A percentile compares a stretch with the other conserved stretches of the same genome.
phyloP scores from a whole-genome alignment of 176 grass and related monocot species.

The Rhynchospora breviuscula region DNA sequence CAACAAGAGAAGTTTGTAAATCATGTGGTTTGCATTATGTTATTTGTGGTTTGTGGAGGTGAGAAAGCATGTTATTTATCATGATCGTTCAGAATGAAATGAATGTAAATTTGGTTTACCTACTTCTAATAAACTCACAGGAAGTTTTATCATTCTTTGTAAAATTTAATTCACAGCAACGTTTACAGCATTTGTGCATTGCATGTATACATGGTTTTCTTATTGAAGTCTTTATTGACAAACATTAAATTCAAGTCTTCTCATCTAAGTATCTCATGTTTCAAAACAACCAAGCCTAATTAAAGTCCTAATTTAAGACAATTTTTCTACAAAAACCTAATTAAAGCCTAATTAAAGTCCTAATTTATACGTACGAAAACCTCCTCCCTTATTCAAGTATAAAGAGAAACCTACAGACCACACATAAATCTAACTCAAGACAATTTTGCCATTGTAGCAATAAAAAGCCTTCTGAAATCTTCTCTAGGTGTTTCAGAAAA shows the following conservation, averaged over 20 bases:
- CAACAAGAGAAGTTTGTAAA: neutral
- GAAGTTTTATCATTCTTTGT: slow-evolving; percentile 1
- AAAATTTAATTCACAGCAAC: neutral
- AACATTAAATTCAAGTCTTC: neutral
- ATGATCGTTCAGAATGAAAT: neutral
- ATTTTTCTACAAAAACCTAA: no score
- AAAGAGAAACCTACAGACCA: neutral
- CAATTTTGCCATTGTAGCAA: neutral
- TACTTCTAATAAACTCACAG: neutral
- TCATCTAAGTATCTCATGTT: neutral
- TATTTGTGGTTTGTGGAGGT: neutral
- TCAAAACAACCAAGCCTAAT: neutral
- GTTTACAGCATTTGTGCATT: slow-evolving; percentile 4
- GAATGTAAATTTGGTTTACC: slow-evolving; percentile 2
- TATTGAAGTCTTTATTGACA: neutral
- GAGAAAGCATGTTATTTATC: neutral
- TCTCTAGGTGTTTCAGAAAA: neutral
- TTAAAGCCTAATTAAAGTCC: neutral
- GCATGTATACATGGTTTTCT: no score
- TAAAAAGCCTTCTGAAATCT: neutral
- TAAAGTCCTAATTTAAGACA: neutral
- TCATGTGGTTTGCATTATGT: neutral
- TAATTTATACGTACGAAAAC: neutral
- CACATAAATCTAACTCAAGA: neutral
- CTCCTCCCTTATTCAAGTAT: neutral